phyloP scores from a whole-genome alignment of 305 asterid species.

The Solanum chacoense region DNA sequence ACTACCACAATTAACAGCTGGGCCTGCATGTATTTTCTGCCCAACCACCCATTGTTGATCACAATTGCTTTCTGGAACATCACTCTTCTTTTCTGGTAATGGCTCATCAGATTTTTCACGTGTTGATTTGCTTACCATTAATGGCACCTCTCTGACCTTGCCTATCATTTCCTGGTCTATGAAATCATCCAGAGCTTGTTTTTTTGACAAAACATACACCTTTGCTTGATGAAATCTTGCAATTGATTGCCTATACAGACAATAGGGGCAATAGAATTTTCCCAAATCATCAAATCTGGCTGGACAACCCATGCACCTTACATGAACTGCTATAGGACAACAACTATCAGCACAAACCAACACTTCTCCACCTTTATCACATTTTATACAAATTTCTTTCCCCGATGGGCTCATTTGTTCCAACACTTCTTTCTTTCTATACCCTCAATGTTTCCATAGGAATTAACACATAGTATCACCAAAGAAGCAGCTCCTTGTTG shows the following conservation, averaged over 20 bases:
- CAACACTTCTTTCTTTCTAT: slow-evolving; percentile 1
- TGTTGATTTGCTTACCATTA: not conserved
- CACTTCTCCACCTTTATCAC: slow-evolving; percentile 47
- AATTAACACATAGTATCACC: not conserved
- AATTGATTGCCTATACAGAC: slow-evolving; percentile 40
- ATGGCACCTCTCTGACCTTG: slow-evolving; percentile 6
- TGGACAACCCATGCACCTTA: slow-evolving; percentile 44
- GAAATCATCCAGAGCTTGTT: slow-evolving; percentile 51
- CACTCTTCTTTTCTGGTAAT: not conserved
- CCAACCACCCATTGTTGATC: slow-evolving; percentile 1
- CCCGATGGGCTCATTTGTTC: slow-evolving; percentile 37
- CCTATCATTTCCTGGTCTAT: slow-evolving; percentile 22
- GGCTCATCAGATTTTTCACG: slow-evolving; percentile 1
- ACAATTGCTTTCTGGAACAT: not conserved
- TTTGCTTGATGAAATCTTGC: slow-evolving; percentile 37
- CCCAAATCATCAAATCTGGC: slow-evolving; percentile 41
- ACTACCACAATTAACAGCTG: slow-evolving; percentile 10
- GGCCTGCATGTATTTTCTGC: slow-evolving; percentile 1
- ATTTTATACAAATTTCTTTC: slow-evolving; percentile 48
- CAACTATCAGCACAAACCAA: slow-evolving; percentile 46
- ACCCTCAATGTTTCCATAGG: not conserved
- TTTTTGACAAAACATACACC: slow-evolving; percentile 39
- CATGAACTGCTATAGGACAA: slow-evolving; percentile 62
- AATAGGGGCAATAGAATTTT: slow-evolving; percentile 68
- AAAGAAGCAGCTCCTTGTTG: not conserved